Evolutionary conservation across 805 yeast species (phyloP), one percentile per base, ranked within the genome.

Genomic region (Starmera quercuum): DNA sequence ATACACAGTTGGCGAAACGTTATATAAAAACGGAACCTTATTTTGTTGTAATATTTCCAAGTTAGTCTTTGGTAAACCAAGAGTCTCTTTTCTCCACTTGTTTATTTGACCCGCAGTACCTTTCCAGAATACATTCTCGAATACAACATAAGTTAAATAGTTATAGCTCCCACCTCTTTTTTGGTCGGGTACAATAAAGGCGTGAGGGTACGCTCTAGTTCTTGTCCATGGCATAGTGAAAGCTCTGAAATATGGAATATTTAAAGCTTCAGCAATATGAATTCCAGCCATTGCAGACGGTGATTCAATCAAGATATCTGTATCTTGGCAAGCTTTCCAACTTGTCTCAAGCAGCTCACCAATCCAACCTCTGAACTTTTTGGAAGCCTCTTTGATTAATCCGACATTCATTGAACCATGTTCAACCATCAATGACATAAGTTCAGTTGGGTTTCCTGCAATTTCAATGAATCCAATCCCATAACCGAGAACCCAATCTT

Each of bases 201-300:
- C 97, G 64, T 90, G 97, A 1, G 97, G 97, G 53, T 90, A 90
- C 0, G 96, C 95, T 45, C 95, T 68, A 1, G 97, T 88, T 40
- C 95, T 63, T 0, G 97, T 85, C 97, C 97, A 90, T 0, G 97
- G 97, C 97, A 90, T 90, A 0, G 97, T 90, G 53, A 90, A 90
- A 0, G 97, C 97, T 47, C 97, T 68, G 63, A 84, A 83, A 53
- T 90, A 90, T 0, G 97, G 95, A 36, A 90, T 82, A 15, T 77
- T 74, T 37, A 90, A 58, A 1, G 94, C 95, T 54, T 90, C 97
- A 4, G 97, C 96, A 37, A 90, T 83, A 49, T 90, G 97, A 30
- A 88, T 73, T 8, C 97, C 97, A 12, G 83, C 88, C 88, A 90
- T 87, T 0, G 96, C 90, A 2, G 95, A 82, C 0, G 97, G 97